Evolutionary conservation across 2,329 filamentous ascomycete species (phyloP), one percentile per base, ranked within the genome.

Genomic region (Monilinia laxa): DNA sequence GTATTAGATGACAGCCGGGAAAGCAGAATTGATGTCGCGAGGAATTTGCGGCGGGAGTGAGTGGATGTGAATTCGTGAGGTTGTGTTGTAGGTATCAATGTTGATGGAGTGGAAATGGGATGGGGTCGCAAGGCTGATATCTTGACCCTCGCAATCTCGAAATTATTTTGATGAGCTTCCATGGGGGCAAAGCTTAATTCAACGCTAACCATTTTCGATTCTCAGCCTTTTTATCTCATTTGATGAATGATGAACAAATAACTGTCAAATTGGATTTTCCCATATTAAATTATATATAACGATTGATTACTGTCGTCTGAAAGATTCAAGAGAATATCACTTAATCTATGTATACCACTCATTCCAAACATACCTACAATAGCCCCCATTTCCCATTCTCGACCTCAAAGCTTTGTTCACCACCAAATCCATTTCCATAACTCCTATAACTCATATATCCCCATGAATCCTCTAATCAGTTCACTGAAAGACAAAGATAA

Each of bases 401-500:
- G n/a, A 40, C 31, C 42, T n/a, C 28, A 14, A 49, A 16, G 57
- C n/a, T 23, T 35, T 23, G 28, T 60, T 18, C 55, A 63, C 23
- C 40, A 40, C 38, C n/a, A 68, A 67, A 63, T 35, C 67, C 69
- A 49, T 65, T 57, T 45, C 67, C 64, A 71, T 70, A 71, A 68
- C 65, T 59, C 45, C 62, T 40, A 56, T 52, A n/a, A 40, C n/a
- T 40, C 38, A 28, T 42, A 14, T 60, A 60, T 23, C 23, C 10
- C 60, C 52, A 35, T 14, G 45, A 14, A n/a, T 23, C 23, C 16
- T 31, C 31, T 35, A 4, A 9, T 23, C 16, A n/a, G 35, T 47
- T 68, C 69, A 77, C 60, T 77, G 76, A 66, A 89, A 96, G 64
- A 97, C 88, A 82, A 95, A 96, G 56, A 98, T 87, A 76, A 94